phyloP scores from a whole-genome alignment of 2,329 filamentous ascomycete species.

The Beauveria scarabaeidicola region DNA sequence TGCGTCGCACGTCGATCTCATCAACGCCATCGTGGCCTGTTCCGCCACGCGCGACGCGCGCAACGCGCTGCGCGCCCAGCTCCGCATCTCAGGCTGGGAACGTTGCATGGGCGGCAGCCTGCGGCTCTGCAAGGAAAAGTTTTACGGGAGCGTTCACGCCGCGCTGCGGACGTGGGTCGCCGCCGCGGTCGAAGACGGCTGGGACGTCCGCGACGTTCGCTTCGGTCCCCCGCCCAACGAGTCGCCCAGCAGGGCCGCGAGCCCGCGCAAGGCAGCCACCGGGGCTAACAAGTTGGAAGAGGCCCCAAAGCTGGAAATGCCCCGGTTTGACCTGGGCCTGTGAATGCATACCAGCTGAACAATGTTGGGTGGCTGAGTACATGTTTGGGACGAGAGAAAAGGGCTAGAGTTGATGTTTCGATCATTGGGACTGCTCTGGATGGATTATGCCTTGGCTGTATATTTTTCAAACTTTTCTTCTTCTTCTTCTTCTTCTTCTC shows the following conservation, averaged over 20 bases:
- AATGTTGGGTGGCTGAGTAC: neutral
- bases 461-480: conserved; percentile 1
- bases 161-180: conserved; percentile 83
- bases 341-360: conserved; percentile 18
- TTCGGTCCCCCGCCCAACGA: conserved; percentile 51
- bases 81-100: conserved; percentile 82
- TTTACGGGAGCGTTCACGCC: conserved; percentile 87
- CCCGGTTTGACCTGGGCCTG: conserved; percentile 42
- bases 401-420: neutral
- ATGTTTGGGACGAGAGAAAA: neutral
- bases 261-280: conserved; percentile 24
- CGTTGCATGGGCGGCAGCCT: conserved; percentile 78
- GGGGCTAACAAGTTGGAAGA: conserved; percentile 42
- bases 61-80: conserved; percentile 67
- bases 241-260: conserved; percentile 19
- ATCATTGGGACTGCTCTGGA: neutral
- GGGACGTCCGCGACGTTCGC: conserved; percentile 74
- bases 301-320: conserved; percentile 54
- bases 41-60: conserved; percentile 61
- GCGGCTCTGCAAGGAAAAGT: conserved; percentile 93
- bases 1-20: conserved; percentile 80
- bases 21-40: conserved; percentile 84
- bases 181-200: conserved; percentile 78
- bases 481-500: conserved; percentile 9
- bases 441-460: neutral